A percentile compares a stretch with the other conserved stretches of the same genome.
phyloP scores from a whole-genome alignment of 169 alveolate genomes.

The Plasmodium fragile region DNA sequence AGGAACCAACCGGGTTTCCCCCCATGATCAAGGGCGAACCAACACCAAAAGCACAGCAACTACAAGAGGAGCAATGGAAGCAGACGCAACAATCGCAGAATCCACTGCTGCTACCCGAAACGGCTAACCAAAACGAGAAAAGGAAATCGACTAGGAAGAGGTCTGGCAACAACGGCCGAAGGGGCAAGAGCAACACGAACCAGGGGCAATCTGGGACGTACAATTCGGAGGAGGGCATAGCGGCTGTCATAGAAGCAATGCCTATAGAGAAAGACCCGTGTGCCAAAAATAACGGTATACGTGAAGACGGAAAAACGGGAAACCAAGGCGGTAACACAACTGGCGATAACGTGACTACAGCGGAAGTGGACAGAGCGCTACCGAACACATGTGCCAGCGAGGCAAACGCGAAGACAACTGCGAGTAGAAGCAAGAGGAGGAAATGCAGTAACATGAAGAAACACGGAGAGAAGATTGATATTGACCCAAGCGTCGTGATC shows the following conservation, averaged over 20 bases:
- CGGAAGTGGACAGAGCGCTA: not conserved
- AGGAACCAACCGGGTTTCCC: not conserved
- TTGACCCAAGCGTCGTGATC: not conserved
- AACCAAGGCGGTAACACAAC: not conserved
- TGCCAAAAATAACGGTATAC: not conserved
- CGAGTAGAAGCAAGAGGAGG: slow-evolving; percentile 14
- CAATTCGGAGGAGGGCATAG: not conserved
- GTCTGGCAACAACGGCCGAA: not conserved
- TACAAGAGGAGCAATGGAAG: not conserved
- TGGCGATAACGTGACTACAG: not conserved
- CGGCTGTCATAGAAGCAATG: not conserved
- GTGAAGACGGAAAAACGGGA: not conserved
- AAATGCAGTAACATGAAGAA: not conserved
- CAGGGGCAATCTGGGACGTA: not conserved
- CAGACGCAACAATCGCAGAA: not conserved
- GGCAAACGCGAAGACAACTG: not conserved
- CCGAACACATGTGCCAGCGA: not conserved
- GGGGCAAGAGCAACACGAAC: not conserved
- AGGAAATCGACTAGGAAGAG: not conserved
- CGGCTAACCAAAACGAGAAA: not conserved
- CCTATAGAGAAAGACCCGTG: not conserved
- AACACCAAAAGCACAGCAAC: not conserved
- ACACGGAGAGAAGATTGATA: not conserved
- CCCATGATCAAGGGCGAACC: not conserved
- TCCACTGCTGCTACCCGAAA: not conserved